phyloP scores from a whole-genome alignment of 78 protist genomes.

The Speleostelium caveatum region DNA sequence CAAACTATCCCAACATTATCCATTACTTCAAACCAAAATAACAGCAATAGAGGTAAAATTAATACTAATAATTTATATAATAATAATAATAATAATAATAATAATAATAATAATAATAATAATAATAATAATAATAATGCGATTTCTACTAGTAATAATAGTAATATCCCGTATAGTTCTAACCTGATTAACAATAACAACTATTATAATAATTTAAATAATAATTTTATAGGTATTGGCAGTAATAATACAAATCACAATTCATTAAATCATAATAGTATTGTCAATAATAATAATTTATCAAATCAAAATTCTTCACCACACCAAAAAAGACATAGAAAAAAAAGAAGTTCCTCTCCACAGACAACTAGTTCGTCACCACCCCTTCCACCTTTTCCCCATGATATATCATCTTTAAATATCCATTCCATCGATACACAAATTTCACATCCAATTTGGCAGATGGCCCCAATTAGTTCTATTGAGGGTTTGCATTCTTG shows the following conservation, averaged over 20 bases:
- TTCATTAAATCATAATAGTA: too few relatives aligned
- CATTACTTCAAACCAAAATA: neutral
- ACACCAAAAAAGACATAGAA: too few relatives aligned
- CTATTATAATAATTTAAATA: neutral
- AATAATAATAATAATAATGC: neutral
- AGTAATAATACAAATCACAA: neutral
- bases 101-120: neutral
- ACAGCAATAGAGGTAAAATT: neutral
- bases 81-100: slow-evolving; percentile 17
- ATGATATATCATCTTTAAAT: slow-evolving; percentile 6
- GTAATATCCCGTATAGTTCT: neutral
- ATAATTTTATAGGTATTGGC: neutral
- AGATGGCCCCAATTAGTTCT: too few relatives aligned
- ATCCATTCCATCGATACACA: neutral
- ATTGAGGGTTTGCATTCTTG: neutral
- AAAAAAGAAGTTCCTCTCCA: too few relatives aligned
- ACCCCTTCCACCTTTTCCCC: slow-evolving; percentile 5
- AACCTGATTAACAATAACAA: neutral
- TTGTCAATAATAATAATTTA: too few relatives aligned
- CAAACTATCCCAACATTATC: too few relatives aligned
- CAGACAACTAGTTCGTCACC: too few relatives aligned
- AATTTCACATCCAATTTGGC: neutral
- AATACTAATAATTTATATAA: neutral
- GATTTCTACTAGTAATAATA: slow-evolving; percentile 2
- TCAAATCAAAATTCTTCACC: too few relatives aligned